A percentile compares a stretch with the other conserved stretches of the same genome.
These are phyloP conservation scores for Pilobolus umbonatus DNA, from an alignment of 192 early-diverging fungal species.

Conservation along the genomic window DNA sequence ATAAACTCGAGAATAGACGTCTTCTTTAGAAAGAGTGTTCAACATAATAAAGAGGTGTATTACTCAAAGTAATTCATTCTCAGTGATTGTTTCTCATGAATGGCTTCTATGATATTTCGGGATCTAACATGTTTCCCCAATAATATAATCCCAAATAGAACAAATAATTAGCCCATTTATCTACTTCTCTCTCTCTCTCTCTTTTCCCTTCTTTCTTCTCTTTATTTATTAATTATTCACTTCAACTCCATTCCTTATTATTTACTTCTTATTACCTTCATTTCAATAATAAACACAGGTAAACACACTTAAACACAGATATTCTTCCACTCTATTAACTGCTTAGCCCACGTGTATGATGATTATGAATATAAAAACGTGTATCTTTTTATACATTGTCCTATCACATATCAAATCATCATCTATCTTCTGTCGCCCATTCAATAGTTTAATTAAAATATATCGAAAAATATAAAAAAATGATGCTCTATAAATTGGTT, in stretches of 20 bases:
- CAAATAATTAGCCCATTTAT: no score
- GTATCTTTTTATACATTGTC: background rate
- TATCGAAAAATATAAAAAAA: slow-evolving; percentile 26
- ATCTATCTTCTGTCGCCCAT: background rate
- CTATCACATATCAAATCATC: background rate
- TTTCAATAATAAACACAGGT: background rate
- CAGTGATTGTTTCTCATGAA: no score
- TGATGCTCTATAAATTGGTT: slow-evolving; percentile 96
- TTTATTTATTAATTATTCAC: background rate
- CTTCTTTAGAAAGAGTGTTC: no score
- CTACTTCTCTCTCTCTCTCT: background rate
- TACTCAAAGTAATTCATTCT: no score
- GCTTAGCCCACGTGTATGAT: background rate
- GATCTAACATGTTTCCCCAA: no score
- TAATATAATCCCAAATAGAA: no score
- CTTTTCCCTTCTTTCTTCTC: background rate
- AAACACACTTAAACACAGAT: background rate
- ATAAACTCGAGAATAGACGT: no score
- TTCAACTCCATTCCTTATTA: background rate
- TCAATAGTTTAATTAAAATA: background rate
- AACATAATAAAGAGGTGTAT: no score
- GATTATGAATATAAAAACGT: background rate
- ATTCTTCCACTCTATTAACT: background rate
- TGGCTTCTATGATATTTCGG: no score
- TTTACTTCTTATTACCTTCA: background rate